Conservation (phyloP, 768 basidiomycete species). For the Leccinum disarticulatum region DNA sequence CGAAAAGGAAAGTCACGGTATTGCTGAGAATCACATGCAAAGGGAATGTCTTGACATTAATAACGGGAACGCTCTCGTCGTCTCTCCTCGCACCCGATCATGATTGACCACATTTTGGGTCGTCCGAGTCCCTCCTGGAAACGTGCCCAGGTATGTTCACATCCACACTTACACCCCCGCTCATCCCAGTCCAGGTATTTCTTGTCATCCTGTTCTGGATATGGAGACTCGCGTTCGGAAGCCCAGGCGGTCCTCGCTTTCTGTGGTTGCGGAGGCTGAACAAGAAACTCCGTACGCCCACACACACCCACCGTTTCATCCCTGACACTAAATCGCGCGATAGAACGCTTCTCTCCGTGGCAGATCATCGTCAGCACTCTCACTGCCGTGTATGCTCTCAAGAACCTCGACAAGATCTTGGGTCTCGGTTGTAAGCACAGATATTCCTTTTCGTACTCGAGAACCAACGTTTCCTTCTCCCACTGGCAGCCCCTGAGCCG, state of each 20-base stretch:
- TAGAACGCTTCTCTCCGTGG: conserved; percentile 92
- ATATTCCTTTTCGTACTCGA: not conserved
- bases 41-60: not conserved
- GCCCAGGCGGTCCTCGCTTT: conserved; percentile 62
- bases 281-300: conserved; percentile 53
- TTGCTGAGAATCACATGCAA: conserved; percentile 36
- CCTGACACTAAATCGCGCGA: not conserved
- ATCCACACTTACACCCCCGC: not conserved
- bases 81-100: conserved; percentile 33
- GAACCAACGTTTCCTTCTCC: not conserved
- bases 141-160: conserved; percentile 63
- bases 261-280: conserved; percentile 63
- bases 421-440: conserved; percentile 65
- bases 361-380: conserved; percentile 87
- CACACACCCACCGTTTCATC: not conserved
- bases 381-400: conserved; percentile 78
- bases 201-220: conserved; percentile 92
- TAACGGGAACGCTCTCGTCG: not conserved
- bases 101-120: conserved; percentile 94
- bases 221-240: conserved; percentile 72
- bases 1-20: conserved; percentile 17
- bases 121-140: conserved; percentile 90
- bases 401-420: conserved; percentile 83
- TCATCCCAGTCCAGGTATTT: conserved; percentile 59
- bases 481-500: conserved; percentile 80